Percentiles rank a stretch among this genome's conserved stretches.
These are phyloP conservation scores for Diophrys appendiculata DNA, from an alignment of 73 alveolate species.

Conservation along the genomic window DNA sequence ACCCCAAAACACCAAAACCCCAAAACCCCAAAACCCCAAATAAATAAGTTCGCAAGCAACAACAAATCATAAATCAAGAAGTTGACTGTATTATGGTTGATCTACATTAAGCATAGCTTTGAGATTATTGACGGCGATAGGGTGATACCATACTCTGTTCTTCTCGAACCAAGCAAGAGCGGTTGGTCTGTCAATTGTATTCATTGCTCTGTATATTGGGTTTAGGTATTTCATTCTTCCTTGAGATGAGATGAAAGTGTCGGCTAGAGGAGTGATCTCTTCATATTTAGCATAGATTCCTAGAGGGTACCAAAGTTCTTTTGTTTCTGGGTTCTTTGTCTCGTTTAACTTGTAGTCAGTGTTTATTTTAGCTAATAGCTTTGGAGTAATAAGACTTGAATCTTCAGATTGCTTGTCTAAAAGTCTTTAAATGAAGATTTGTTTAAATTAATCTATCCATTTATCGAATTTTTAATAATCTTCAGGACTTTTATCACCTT, in stretches of 20 bases:
- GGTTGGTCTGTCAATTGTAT: neutral
- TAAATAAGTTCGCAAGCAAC: neutral
- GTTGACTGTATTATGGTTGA: slow-evolving; percentile 7
- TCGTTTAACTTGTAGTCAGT: slow-evolving; percentile 23
- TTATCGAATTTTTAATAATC: slow-evolving; percentile 19
- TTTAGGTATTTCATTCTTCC: slow-evolving; percentile 22
- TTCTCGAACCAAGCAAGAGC: neutral
- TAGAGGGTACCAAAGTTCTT: slow-evolving; percentile 61
- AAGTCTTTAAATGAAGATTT: slow-evolving; percentile 46
- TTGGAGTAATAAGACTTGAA: neutral
- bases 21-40: no score
- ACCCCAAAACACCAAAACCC: no score
- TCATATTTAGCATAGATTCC: slow-evolving; percentile 23
- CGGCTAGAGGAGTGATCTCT: slow-evolving; percentile 17
- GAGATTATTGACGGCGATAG: slow-evolving; percentile 38
- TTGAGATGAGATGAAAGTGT: slow-evolving; percentile 9
- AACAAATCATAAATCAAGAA: slow-evolving; percentile 11
- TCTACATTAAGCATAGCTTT: slow-evolving; percentile 10
- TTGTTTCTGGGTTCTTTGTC: slow-evolving; percentile 45
- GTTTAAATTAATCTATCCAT: slow-evolving; percentile 28
- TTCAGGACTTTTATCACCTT: slow-evolving; percentile 38
- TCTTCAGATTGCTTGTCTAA: slow-evolving; percentile 10
- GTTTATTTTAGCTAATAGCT: slow-evolving; percentile 14
- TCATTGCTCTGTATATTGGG: slow-evolving; percentile 37
- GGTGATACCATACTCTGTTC: slow-evolving; percentile 32